phyloP scores from a whole-genome alignment of 306 rosid genomes.

The Echinosophora koreensis region DNA sequence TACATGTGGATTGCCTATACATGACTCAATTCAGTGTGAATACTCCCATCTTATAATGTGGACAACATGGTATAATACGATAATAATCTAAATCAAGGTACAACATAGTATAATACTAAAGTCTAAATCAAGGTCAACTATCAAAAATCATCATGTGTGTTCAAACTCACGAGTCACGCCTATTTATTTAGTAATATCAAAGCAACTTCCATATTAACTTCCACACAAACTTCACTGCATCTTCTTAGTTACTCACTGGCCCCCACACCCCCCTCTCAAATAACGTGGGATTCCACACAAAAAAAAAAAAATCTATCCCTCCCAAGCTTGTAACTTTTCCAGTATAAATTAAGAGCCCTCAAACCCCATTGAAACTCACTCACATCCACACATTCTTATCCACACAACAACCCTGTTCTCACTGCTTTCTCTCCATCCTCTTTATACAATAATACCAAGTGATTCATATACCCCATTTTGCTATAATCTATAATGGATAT shows the following conservation, averaged over 20 bases:
- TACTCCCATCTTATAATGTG: neutral
- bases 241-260: conserved; percentile 26
- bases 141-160: conserved; percentile 9
- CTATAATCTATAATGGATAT: conserved; percentile 52
- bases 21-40: neutral
- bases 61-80: neutral
- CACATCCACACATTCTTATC: conserved; percentile 9
- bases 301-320: neutral
- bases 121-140: neutral
- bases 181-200: neutral
- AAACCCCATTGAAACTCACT: neutral
- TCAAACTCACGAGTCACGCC: neutral
- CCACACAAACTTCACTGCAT: conserved; percentile 45
- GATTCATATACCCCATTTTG: neutral
- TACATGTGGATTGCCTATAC: too few species aligned
- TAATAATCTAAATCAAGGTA: too few species aligned
- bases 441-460: neutral
- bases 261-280: conserved; percentile 11
- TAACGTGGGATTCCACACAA: conserved; percentile 27
- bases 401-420: neutral
- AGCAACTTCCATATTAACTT: conserved; percentile 31
- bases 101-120: neutral
- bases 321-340: neutral
- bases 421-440: neutral
- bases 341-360: conserved; percentile 24